Percentiles rank a stretch among this genome's conserved stretches.
These are phyloP conservation scores for Fusarium algeriense DNA, from an alignment of 2,329 filamentous ascomycete species.

Conservation along the genomic window DNA sequence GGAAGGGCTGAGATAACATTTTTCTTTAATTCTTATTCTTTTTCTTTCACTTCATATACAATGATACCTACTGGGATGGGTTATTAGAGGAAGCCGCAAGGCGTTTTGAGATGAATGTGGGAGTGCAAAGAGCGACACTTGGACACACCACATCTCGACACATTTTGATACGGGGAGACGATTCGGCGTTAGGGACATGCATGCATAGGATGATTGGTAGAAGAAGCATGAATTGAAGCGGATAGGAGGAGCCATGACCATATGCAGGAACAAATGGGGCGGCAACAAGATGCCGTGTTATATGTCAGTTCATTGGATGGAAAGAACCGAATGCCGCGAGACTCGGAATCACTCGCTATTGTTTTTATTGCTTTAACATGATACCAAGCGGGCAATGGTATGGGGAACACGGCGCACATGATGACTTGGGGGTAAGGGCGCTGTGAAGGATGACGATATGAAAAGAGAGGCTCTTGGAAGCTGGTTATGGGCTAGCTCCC, in stretches of 20 bases:
- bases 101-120: constrained; percentile 47
- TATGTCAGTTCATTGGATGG: constrained; percentile 28
- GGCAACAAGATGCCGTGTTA: constrained; percentile 30
- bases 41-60: constrained; percentile 46
- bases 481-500: constrained; percentile 48
- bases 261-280: constrained; percentile 47
- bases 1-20: constrained; percentile 30
- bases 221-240: constrained; percentile 11
- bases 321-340: constrained; percentile 33
- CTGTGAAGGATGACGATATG: constrained; percentile 28
- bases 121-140: constrained; percentile 49
- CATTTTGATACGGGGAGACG: constrained; percentile 39
- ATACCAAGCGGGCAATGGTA: constrained; percentile 48
- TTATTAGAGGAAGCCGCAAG: constrained; percentile 58
- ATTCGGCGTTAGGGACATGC: constrained; percentile 37
- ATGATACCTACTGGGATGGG: constrained; percentile 54
- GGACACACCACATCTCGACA: constrained; percentile 46
- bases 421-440: constrained; percentile 35
- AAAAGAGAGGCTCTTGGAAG: constrained; percentile 48
- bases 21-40: constrained; percentile 43
- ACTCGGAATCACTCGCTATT: constrained; percentile 43
- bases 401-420: constrained; percentile 36
- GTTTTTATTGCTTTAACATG: constrained; percentile 35
- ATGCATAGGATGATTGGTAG: constrained; percentile 38
- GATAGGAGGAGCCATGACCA: constrained; percentile 31